A percentile compares a stretch with the other conserved stretches of the same genome.
Evolutionary conservation across 306 rosid genomes (phyloP).

Genomic region (Carpinus fangiana): DNA sequence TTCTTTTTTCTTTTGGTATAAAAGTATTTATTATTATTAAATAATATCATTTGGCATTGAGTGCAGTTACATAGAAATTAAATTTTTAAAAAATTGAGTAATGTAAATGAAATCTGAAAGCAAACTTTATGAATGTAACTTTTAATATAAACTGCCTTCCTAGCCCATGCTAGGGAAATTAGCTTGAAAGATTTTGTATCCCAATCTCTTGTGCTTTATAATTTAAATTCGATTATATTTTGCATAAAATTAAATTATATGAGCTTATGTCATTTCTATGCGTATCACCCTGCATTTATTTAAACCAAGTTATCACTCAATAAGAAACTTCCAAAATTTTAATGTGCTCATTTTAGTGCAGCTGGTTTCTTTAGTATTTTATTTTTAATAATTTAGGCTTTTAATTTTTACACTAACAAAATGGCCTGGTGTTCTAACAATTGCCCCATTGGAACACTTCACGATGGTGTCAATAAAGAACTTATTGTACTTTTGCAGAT

Average conservation of each 20-base stretch:
- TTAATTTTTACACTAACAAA: not conserved
- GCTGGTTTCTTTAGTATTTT: not conserved
- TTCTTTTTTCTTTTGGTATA: not conserved
- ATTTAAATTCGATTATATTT: not conserved
- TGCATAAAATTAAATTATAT: not conserved
- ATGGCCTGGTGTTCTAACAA: not conserved
- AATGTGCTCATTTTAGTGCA: not conserved
- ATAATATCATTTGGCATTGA: not conserved
- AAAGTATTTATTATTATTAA: not conserved
- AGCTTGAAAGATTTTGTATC: not conserved
- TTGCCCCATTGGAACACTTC: not conserved
- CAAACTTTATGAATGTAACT: not conserved
- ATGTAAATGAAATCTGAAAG: not conserved
- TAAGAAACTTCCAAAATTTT: not conserved
- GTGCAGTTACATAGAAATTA: not conserved
- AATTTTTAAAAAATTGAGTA: not conserved
- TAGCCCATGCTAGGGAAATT: not conserved
- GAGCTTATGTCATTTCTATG: not conserved
- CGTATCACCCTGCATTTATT: not conserved
- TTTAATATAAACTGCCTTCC: not conserved
- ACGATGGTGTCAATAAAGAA: slow-evolving; percentile 14
- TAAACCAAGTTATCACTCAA: not conserved
- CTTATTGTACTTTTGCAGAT: slow-evolving; percentile 54
- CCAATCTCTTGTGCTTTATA: not conserved
- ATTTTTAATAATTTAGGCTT: not conserved